Evolutionary conservation across 768 basidiomycete genomes (phyloP), one percentile per base, ranked within the genome.

Genomic region (Leccinum variicolor): DNA sequence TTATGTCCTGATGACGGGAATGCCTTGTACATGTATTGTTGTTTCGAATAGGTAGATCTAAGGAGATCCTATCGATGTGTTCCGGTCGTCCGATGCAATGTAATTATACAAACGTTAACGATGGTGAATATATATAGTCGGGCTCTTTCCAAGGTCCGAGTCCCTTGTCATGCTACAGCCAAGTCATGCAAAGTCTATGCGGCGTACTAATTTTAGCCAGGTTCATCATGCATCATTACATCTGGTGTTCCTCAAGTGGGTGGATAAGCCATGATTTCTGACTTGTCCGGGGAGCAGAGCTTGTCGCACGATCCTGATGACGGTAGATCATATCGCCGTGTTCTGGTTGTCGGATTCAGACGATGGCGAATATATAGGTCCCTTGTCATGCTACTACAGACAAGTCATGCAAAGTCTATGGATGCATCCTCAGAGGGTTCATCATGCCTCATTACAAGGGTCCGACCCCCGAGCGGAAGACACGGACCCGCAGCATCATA

Each of bases 341-440:
- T 0, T 29, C 29, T 10, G 29, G 10, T 10, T 3, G 28, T 29
- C 28, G 9, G 28, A 29, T 29, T 31, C 31, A 31, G 13, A 13
- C 11, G 11, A 31, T 31, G 11, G 29, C 11, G 29, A 31, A 31
- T 31, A 13, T 31, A 31, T n/a, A 39, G 43, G 19, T 2, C 19
- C 13, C 33, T 26, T 34, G 55, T 41, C 25, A 46, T 10, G 14
- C 33, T 39, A 41, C 28, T 29, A 29, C 50, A 21, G 29, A 15
- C 39, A 59, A 48, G 15, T 52, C 34, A 36, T 54, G 58, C 50
- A 51, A 45, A 49, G 41, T 57, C n/a, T 28, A 29, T 58, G 25
- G 3, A 17, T 48, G 47, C 14, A 48, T 28, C 10, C 28, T 25
- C 6, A 55, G 25, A 13, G 17, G 17, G 31, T 11, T 14, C 6